Evolutionary conservation across 345 rosid genomes (phyloP).

Genomic region (Firmiana major): DNA sequence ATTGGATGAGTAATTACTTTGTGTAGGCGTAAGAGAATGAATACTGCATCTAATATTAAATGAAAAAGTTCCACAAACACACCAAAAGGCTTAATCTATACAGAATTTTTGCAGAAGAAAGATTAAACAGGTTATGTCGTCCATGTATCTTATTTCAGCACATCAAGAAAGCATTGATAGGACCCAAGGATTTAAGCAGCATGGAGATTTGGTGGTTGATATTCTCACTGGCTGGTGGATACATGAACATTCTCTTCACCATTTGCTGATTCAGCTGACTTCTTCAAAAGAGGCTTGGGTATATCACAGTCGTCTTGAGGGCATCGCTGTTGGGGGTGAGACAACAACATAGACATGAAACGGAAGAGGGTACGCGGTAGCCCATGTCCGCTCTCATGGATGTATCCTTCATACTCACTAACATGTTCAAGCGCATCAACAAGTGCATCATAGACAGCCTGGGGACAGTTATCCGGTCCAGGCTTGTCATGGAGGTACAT

Average conservation of each 20-base stretch:
- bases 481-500: slow-evolving; percentile 94
- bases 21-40: no score
- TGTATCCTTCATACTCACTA: slow-evolving; percentile 82
- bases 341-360: slow-evolving; percentile 57
- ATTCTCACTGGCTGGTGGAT: slow-evolving; percentile 48
- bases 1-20: neutral
- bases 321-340: slow-evolving; percentile 89
- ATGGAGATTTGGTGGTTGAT: neutral
- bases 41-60: neutral
- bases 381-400: slow-evolving; percentile 79
- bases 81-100: neutral
- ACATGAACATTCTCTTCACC: slow-evolving; percentile 44
- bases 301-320: slow-evolving; percentile 68
- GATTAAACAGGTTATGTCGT: neutral
- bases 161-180: neutral
- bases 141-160: neutral
- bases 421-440: slow-evolving; percentile 80
- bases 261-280: slow-evolving; percentile 44
- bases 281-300: slow-evolving; percentile 74
- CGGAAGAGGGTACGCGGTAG: slow-evolving; percentile 59
- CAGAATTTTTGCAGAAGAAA: slow-evolving; percentile 1
- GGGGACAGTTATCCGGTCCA: slow-evolving; percentile 84
- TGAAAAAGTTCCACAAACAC: neutral
- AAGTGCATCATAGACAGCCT: slow-evolving; percentile 72
- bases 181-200: neutral